Base-by-base conservation (phyloP, 176 grass and related monocot species). In the Ensete ventricosum region DNA sequence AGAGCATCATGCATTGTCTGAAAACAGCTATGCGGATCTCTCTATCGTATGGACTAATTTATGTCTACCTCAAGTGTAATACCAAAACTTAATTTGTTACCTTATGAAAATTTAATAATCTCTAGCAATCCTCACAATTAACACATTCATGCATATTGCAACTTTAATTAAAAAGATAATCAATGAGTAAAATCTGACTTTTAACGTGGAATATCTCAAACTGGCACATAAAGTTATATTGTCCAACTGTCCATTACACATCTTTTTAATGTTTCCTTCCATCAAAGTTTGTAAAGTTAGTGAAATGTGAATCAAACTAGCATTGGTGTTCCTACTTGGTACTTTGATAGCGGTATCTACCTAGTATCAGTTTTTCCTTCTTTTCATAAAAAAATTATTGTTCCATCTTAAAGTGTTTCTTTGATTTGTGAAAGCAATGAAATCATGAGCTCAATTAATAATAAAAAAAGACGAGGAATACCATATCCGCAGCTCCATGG, bases 401-500 rank as follows among this genome's bases (percentile, higher is more conserved):
- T 17, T 9, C 27, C 14, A 50, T 12, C 14, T 50, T 19, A n/a
- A 43, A 43, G 34, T 43, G 34, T 43, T 6, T 43, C 34, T 43
- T 43, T 43, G 34, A 43, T 43, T 6, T 43, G 34, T 43, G 34
- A 43, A 43, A 43, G 34, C 34, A 43, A 77, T 16, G 78, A 43
- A 24, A 77, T 19, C 43, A 25, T 20, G 53, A 62, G 14, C 78
- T 17, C 51, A 88, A 75, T 53, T 76, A 34, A 68, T 17, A 79
- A 25, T 1, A 25, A 25, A 77, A 55, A 55, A 85, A 53, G 70
- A 64, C 12, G 53, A 67, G 60, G 83, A 87, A 20, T 80, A 99
- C 96, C 96, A 99, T 87, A 94, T 99, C 96, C 85, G 84, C 63
- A 20, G 78, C 71, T 55, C 87, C 85, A 78, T 92, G 87, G 81